These are phyloP conservation scores for Talaromyces amestolkiae DNA, from an alignment of 2,329 filamentous ascomycete species.

Conservation along the genomic window DNA sequence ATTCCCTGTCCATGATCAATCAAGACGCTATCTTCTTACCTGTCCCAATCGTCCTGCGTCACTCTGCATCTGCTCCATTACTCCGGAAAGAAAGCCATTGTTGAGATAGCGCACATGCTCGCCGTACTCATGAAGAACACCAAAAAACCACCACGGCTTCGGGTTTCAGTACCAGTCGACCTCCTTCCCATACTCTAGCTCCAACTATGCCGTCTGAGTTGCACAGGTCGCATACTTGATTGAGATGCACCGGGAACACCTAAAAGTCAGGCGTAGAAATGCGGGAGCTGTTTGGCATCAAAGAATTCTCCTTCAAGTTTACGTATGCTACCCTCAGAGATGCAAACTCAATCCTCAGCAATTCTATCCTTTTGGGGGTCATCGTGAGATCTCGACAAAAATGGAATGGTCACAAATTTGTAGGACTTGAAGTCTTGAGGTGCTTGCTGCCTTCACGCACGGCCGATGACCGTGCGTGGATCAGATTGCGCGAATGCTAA, in stretches of 20 bases:
- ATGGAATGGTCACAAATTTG: neutral
- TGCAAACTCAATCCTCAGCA: conserved; percentile 1
- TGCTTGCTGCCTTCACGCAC: conserved; percentile 5
- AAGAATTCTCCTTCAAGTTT: neutral
- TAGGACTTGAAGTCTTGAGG: neutral
- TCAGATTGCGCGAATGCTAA: conserved; percentile 11
- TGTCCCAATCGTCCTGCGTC: neutral
- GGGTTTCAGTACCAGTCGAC: neutral
- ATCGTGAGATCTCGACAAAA: neutral
- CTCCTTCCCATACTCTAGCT: neutral
- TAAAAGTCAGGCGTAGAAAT: neutral
- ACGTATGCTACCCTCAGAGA: neutral
- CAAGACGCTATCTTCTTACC: neutral
- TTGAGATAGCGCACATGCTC: neutral
- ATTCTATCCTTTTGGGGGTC: neutral
- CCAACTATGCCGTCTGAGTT: neutral
- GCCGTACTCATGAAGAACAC: neutral
- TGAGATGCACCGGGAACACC: neutral
- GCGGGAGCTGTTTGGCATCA: neutral
- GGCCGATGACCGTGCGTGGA: conserved; percentile 16
- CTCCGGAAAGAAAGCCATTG: neutral
- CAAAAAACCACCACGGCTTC: neutral
- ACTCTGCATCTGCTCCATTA: neutral
- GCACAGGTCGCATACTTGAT: neutral
- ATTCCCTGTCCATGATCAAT: conserved; percentile 2